A percentile compares a stretch with the other conserved stretches of the same genome.
Evolutionary conservation across 2,329 filamentous ascomycete genomes (phyloP).

Genomic region (Parastagonospora avenae): DNA sequence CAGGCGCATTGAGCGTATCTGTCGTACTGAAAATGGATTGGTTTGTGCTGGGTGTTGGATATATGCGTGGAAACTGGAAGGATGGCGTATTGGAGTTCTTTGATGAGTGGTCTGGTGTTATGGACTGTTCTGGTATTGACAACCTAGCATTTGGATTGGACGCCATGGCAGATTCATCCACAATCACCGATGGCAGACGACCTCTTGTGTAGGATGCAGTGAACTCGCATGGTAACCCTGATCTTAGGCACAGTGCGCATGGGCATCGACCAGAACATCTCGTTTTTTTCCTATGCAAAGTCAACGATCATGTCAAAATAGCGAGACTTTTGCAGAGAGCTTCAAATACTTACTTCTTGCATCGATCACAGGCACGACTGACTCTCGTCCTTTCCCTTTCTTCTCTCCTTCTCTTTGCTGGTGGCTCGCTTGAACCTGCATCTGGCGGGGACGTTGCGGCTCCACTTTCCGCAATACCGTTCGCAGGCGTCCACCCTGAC

Average conservation of each 20-base stretch:
- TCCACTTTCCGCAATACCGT: conserved; percentile 13
- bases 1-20: conserved; percentile 18
- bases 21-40: conserved; percentile 17
- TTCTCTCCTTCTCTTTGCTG: conserved; percentile 41
- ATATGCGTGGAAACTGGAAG: conserved; percentile 25
- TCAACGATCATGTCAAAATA: background rate
- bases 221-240: conserved; percentile 53
- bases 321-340: too few relatives aligned
- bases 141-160: conserved; percentile 19
- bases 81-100: conserved; percentile 18
- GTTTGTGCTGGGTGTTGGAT: conserved; percentile 21
- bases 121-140: conserved; percentile 17
- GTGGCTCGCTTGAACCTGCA: conserved; percentile 24
- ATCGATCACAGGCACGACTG: conserved; percentile 56
- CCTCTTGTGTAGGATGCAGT: conserved; percentile 57
- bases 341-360: conserved; percentile 50
- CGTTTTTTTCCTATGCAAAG: conserved; percentile 40
- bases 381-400: conserved; percentile 49
- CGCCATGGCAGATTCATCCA: conserved; percentile 37
- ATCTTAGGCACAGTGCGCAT: conserved; percentile 38
- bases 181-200: conserved; percentile 49
- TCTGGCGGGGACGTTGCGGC: conserved; percentile 19
- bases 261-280: conserved; percentile 45
- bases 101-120: conserved; percentile 11
- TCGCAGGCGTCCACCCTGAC: conserved; percentile 16